These are phyloP conservation scores for Sphagnurus paluster DNA, from an alignment of 1,284 basidiomycete genomes.

Conservation along the genomic window DNA sequence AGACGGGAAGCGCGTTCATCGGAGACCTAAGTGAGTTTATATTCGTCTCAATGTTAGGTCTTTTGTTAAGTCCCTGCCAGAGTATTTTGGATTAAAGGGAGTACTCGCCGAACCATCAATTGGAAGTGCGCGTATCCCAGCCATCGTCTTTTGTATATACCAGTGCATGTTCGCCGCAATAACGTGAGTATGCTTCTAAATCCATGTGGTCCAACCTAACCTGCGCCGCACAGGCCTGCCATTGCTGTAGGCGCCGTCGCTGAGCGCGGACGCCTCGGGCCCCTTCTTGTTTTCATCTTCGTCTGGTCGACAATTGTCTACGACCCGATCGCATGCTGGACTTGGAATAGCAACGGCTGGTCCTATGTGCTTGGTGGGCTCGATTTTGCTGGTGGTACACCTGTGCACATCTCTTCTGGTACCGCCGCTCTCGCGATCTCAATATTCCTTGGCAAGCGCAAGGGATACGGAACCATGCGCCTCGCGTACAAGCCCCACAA, in stretches of 20 bases:
- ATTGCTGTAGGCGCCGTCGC: constrained; percentile 91
- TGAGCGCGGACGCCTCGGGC: constrained; percentile 87
- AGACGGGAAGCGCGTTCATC: constrained; percentile 57
- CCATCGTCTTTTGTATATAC: constrained; percentile 87
- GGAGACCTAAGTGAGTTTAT: constrained; percentile 62
- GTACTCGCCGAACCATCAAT: constrained; percentile 79
- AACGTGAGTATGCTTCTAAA: constrained; percentile 47
- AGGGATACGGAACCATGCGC: constrained; percentile 91
- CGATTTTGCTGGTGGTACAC: constrained; percentile 95
- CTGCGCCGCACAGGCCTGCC: constrained; percentile 51
- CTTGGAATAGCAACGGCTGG: constrained; percentile 93
- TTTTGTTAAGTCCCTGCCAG: constrained; percentile 31
- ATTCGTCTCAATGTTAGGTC: constrained; percentile 36
- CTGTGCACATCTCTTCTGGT: constrained; percentile 92
- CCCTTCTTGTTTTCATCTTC: constrained; percentile 88
- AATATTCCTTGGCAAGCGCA: constrained; percentile 87
- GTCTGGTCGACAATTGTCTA: constrained; percentile 93
- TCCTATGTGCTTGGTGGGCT: constrained; percentile 76
- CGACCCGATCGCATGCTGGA: constrained; percentile 93
- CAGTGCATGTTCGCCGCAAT: constrained; percentile 89
- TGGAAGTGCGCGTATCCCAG: constrained; percentile 74
- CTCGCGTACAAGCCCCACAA: constrained; percentile 90
- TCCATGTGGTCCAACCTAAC: background rate
- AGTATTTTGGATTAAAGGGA: constrained; percentile 82
- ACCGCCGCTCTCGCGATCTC: constrained; percentile 91